Evolutionary conservation across 495 filamentous ascomycete genomes (phyloP).

Genomic region (Lophium mytilinum): DNA sequence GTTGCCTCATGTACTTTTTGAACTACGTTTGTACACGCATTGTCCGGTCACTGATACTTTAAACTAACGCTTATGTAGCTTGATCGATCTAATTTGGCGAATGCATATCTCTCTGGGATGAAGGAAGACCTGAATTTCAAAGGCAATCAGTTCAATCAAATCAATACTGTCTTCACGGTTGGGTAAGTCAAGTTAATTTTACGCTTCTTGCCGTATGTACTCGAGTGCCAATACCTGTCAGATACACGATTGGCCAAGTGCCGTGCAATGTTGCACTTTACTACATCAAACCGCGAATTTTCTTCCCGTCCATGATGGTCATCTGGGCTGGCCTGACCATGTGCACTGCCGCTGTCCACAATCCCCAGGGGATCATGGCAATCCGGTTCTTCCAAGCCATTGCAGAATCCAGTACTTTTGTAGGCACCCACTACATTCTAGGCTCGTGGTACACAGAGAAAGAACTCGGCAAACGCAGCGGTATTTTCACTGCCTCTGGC

Average conservation of each 20-base stretch:
- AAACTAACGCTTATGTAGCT: slow-evolving; percentile 27
- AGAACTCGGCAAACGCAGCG: slow-evolving; percentile 56
- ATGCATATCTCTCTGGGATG: slow-evolving; percentile 62
- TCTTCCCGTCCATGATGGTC: slow-evolving; percentile 54
- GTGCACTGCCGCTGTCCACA: slow-evolving; percentile 45
- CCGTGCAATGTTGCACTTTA: slow-evolving; percentile 53
- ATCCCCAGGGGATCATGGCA: slow-evolving; percentile 49
- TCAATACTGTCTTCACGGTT: slow-evolving; percentile 43
- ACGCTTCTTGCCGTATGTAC: neutral
- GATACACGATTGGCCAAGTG: slow-evolving; percentile 43
- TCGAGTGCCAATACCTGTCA: neutral
- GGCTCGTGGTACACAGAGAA: slow-evolving; percentile 59
- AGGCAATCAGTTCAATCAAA: slow-evolving; percentile 50
- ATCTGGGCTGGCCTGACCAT: slow-evolving; percentile 56
- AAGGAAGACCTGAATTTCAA: slow-evolving; percentile 51
- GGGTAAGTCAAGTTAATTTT: slow-evolving; percentile 33
- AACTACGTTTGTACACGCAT: slow-evolving; percentile 20
- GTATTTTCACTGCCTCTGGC: slow-evolving; percentile 36
- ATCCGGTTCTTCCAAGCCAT: slow-evolving; percentile 65
- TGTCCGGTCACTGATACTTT: no score
- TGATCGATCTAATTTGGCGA: slow-evolving; percentile 51
- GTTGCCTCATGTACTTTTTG: slow-evolving; percentile 53
- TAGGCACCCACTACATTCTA: slow-evolving; percentile 58
- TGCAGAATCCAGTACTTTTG: slow-evolving; percentile 51
- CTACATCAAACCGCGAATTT: slow-evolving; percentile 49